Evolutionary conservation across 306 rosid species (phyloP).

Genomic region (Trifolium subterraneum): DNA sequence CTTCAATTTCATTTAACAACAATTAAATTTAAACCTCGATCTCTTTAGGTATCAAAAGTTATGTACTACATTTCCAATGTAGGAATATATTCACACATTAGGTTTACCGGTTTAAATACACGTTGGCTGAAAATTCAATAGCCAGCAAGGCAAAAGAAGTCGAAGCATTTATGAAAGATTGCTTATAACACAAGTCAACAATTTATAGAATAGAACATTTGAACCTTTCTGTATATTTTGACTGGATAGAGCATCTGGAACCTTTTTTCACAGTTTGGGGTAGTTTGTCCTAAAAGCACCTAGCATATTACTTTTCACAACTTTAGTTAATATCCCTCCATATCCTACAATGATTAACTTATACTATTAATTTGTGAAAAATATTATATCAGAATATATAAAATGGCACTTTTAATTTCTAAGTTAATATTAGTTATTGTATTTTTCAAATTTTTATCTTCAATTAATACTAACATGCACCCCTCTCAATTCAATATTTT

Average conservation of each 20-base stretch:
- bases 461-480: too few species aligned
- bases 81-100: conserved; percentile 36
- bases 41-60: background rate
- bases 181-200: conserved; percentile 23
- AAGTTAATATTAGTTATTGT: too few species aligned
- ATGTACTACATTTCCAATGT: conserved; percentile 16
- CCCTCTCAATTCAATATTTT: too few species aligned
- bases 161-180: conserved; percentile 21
- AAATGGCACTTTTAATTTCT: too few species aligned
- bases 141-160: background rate
- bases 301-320: background rate
- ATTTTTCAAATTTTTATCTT: too few species aligned
- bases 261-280: background rate
- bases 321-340: background rate
- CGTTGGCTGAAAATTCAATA: background rate
- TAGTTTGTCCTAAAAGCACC: conserved; percentile 1
- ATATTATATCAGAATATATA: too few species aligned
- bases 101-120: background rate
- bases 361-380: background rate
- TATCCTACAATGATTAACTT: background rate
- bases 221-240: background rate
- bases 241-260: conserved; percentile 28
- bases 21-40: background rate
- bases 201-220: background rate
- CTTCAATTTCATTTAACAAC: background rate